Base-by-base conservation (phyloP, 768 basidiomycete species). In the Cystobasidium tubakii region DNA sequence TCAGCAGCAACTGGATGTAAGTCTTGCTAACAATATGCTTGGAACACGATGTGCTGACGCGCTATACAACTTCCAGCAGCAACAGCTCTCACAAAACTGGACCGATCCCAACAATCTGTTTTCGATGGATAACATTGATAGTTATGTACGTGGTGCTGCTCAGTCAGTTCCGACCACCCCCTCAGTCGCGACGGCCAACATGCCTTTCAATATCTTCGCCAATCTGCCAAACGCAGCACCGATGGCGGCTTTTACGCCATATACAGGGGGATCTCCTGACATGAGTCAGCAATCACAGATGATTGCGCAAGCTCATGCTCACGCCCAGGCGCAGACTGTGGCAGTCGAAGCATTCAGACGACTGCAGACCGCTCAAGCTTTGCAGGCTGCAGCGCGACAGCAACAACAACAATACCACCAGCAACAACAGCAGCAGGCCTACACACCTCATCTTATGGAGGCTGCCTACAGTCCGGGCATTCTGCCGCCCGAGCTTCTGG, bases 281-380 rank as follows among this genome's bases (percentile, higher is more conserved):
- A 27, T 12, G 13, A 65, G 29, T 42, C 23, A 34, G 27, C 36
- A 65, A 42, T 10, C 63, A 6, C 27, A 34, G 25, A 12, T 36
- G 7, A 7, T 13, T 65, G 63, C 63, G 15, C 27, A 34, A 25
- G 63, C 63, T 3, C 39, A 42, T 3, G 63, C 63, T 39, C 63
- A 42, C 39, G 13, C 34, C 7, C 63, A 65, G 13, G 39, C 25
- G 31, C 66, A 67, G 66, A 50, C 66, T 46, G 69, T 54, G 15
- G 69, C 69, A 21, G 33, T 60, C 13, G 69, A 71, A 34, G 69
- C 69, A 2, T 57, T 71, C 54, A 23, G 69, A 23, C 69, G 69
- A n/a, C 21, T 71, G 54, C 69, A 71, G 34, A 57, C 21, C 3
- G 69, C 55, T 4, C 69, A 71, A 33, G 69, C 54, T 27, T 34